Evolutionary conservation across 2,329 filamentous ascomycete genomes (phyloP).

Genomic region (Drechslera avenae): DNA sequence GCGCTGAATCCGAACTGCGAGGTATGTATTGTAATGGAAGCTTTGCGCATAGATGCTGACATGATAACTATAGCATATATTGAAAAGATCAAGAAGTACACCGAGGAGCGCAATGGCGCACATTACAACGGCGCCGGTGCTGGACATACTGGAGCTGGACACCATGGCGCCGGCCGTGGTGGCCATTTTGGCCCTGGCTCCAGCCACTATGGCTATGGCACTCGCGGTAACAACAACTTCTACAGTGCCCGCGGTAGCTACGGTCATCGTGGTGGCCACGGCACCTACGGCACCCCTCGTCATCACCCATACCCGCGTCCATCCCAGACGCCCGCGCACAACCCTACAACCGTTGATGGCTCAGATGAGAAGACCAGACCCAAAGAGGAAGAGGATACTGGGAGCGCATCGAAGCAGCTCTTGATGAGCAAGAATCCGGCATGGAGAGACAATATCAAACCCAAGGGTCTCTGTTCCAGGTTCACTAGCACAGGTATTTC

Average conservation of each 20-base stretch:
- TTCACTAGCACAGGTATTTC: conserved; percentile 44
- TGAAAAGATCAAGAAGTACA: conserved; percentile 28
- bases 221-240: background rate
- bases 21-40: conserved; percentile 30
- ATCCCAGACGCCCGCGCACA: conserved; percentile 18
- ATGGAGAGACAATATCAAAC: conserved; percentile 5
- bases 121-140: background rate
- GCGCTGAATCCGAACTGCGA: conserved; percentile 32
- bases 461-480: conserved; percentile 26
- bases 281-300: conserved; percentile 6
- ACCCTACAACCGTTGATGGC: conserved; percentile 19
- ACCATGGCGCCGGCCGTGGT: conserved; percentile 10
- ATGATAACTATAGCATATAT: conserved; percentile 22
- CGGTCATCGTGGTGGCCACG: conserved; percentile 7
- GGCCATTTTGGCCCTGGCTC: too few relatives aligned
- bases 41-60: conserved; percentile 14
- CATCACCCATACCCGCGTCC: conserved; percentile 30
- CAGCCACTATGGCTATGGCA: background rate
- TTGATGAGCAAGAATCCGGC: background rate
- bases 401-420: background rate
- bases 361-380: conserved; percentile 3
- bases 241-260: conserved; percentile 18
- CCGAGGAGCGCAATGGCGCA: conserved; percentile 17
- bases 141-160: too few relatives aligned
- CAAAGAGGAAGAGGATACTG: conserved; percentile 1